Evolutionary conservation across 78 protist species (phyloP).

Genomic region (Protostelium mycophagum): DNA sequence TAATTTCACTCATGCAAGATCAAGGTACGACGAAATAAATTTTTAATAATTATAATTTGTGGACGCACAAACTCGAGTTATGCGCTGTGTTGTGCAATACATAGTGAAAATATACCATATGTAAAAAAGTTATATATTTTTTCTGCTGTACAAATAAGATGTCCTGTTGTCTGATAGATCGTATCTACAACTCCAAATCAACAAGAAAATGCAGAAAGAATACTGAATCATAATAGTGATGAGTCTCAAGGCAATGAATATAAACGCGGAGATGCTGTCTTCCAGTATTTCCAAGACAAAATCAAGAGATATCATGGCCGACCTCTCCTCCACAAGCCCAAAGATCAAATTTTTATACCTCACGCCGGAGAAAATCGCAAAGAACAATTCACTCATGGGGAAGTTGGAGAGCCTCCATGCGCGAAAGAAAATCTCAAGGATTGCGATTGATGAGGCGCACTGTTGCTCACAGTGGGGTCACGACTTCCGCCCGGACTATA

Average conservation of each 20-base stretch:
- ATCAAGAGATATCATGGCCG: not conserved
- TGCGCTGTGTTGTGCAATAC: too few relatives aligned
- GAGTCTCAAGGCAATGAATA: not conserved
- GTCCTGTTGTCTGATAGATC: too few relatives aligned
- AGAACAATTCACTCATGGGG: not conserved
- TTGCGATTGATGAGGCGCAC: constrained; percentile 97
- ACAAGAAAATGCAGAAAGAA: not conserved
- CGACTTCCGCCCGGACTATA: constrained; percentile 92
- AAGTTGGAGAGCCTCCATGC: not conserved
- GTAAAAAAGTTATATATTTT: too few relatives aligned
- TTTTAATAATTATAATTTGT: too few relatives aligned
- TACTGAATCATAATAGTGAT: not conserved
- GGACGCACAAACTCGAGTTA: too few relatives aligned
- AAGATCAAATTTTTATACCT: constrained; percentile 51
- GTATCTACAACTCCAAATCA: too few relatives aligned
- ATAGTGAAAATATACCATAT: too few relatives aligned
- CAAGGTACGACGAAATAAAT: constrained; percentile 58
- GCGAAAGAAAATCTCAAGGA: constrained; percentile 6
- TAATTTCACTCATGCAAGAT: constrained; percentile 97
- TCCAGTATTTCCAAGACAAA: not conserved
- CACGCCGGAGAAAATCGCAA: constrained; percentile 74
- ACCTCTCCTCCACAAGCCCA: constrained; percentile 7
- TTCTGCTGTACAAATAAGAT: too few relatives aligned
- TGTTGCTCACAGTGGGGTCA: constrained; percentile 98
- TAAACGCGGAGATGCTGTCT: not conserved